A percentile compares a stretch with the other conserved stretches of the same genome.
These are phyloP conservation scores for Chaetomiaceae sp. DNA, from an alignment of 2,329 filamentous ascomycete species.

Conservation along the genomic window DNA sequence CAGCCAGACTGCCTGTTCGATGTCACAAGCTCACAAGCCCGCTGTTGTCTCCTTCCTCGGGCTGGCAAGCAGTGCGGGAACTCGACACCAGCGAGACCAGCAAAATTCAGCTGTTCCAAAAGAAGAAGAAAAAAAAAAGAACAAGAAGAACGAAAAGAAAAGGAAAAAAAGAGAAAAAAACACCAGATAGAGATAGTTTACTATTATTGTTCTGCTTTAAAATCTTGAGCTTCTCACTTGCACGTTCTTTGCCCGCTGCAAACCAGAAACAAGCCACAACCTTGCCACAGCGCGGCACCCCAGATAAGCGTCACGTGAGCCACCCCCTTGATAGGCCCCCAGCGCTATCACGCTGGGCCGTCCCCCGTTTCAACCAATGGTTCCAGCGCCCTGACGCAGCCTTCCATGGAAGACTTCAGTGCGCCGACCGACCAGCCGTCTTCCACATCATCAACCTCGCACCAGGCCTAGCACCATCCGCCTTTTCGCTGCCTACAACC, in stretches of 20 bases:
- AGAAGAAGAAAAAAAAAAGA: too few relatives aligned
- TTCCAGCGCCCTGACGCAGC: constrained; percentile 27
- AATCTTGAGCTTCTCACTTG: too few relatives aligned
- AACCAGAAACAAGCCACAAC: constrained; percentile 6
- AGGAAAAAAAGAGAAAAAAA: too few relatives aligned
- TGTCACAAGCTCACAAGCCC: constrained; percentile 7
- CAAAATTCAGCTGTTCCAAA: too few relatives aligned
- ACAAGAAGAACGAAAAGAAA: too few relatives aligned
- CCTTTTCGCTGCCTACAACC: constrained; percentile 12
- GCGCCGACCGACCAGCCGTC: constrained; percentile 21
- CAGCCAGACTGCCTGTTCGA: background rate
- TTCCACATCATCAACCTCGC: constrained; percentile 25
- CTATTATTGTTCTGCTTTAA: too few relatives aligned
- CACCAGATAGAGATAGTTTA: too few relatives aligned
- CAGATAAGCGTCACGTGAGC: constrained; percentile 18
- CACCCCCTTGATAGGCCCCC: constrained; percentile 13
- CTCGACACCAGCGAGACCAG: too few relatives aligned
- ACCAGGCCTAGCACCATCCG: constrained; percentile 8
- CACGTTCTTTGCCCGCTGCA: too few relatives aligned
- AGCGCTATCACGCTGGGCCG: constrained; percentile 16
- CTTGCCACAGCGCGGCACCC: background rate
- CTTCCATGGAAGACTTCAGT: constrained; percentile 19
- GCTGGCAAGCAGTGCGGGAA: too few relatives aligned
- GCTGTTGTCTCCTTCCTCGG: background rate
- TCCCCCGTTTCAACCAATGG: constrained; percentile 9